Evolutionary conservation across 202 grass and related monocot genomes (phyloP), one percentile per base, ranked within the genome.

Genomic region (Hordeum pubiflorum): DNA sequence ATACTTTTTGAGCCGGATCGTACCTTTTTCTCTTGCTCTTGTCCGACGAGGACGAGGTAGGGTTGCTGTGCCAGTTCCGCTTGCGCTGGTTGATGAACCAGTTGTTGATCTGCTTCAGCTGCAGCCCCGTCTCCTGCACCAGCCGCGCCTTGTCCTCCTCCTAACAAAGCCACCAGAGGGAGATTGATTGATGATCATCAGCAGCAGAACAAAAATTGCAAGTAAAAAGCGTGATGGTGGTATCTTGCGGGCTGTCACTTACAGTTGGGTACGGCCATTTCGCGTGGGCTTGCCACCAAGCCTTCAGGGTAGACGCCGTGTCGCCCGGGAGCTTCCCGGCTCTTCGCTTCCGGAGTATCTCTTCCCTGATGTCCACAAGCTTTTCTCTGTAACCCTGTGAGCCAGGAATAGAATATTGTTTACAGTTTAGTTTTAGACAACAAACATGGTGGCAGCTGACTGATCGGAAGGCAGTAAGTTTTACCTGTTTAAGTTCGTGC

Each of bases 71-170:
- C 97, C 92, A 99, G 63, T 99, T 99, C 72, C 92, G 85, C 81
- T 99, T 99, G 74, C 96, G 93, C 74, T 99, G 96, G 76, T 99
- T 99, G 84, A 99, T 99, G 66, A 99, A 99, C 96, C 96, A 99
- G 54, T 99, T 99, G 79, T 99, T 99, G 50, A 99, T 99, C 78
- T 99, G 97, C 87, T 99, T 99, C 36, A 99, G 87, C 72, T 99
- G 97, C 64, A 99, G 41, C 24, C 97, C 97, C 75, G 97, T 96
- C 87, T 99, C 97, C 75, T 99, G 92, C 36, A 99, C 97, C 76
- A 99, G 85, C 23, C 85, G 76, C 43, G 93, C 87, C 59, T 99
- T 99, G 80, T 99, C 97, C 52, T 99, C 97, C 81, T 99, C 97
- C 97, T 99, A 86, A 23, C 69, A 37, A 50, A 71, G 62, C 26